Evolutionary conservation across 805 yeast genomes (phyloP).

Genomic region (Nematodospora valgi): DNA sequence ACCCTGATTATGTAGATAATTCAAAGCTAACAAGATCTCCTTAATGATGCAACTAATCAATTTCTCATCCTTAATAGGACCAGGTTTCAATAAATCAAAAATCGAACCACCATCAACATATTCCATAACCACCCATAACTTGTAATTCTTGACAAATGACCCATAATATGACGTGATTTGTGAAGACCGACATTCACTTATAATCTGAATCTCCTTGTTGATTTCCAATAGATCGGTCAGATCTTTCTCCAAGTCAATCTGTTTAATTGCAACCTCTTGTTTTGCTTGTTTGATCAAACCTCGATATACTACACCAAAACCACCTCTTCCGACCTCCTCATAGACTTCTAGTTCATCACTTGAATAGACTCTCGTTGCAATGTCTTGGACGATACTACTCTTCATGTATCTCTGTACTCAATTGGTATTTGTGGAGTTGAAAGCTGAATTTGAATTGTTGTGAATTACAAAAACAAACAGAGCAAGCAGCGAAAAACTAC

Average conservation of each 20-base stretch:
- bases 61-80: conserved; percentile 54
- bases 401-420: too few relatives aligned
- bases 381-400: too few relatives aligned
- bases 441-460: too few relatives aligned
- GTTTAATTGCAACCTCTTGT: conserved; percentile 55
- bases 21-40: conserved; percentile 57
- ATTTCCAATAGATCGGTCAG: conserved; percentile 62
- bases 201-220: conserved; percentile 65
- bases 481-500: too few relatives aligned
- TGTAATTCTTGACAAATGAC: conserved; percentile 64
- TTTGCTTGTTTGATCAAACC: conserved; percentile 48
- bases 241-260: conserved; percentile 71
- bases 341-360: conserved; percentile 41
- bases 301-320: conserved; percentile 72
- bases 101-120: conserved; percentile 76
- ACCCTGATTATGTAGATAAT: conserved; percentile 65
- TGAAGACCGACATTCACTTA: conserved; percentile 60
- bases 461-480: too few relatives aligned
- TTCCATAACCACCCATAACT: conserved; percentile 81
- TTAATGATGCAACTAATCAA: conserved; percentile 49
- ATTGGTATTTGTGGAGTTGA: too few relatives aligned
- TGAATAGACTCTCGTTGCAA: conserved; percentile 13
- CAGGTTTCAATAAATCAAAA: conserved; percentile 56
- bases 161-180: conserved; percentile 70
- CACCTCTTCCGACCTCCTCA: conserved; percentile 69